Base-by-base conservation (phyloP, 2,329 filamentous ascomycete genomes). In the Trichoderma cornu-damae region DNA sequence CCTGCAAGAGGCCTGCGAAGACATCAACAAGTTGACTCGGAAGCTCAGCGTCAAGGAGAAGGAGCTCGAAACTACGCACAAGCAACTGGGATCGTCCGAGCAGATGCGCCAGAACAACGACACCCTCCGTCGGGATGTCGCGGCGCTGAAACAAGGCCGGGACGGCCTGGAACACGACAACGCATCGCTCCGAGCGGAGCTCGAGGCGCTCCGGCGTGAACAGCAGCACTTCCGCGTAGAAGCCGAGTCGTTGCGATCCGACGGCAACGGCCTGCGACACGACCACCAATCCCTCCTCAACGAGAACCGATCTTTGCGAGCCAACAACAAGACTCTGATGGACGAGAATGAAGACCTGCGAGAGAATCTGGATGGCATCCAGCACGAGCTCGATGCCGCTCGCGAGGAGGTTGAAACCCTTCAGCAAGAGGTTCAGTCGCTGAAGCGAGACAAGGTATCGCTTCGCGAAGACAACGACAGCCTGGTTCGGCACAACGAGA, bases 1-100 rank as follows among this genome's bases (percentile, higher is more conserved):
- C 64, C 75, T 86, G 5, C 80, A 81, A 26, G 77, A 83, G 50
- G 84, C 84, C 4, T 85, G 81, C 38, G 76, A 79, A 46, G 82
- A 80, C 32, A 80, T 82, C 62, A 81, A 77, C 62, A 76, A 77
- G 59, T 71, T 77, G 24, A 77, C 75, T 34, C 69, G 72, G 18
- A 75, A 75, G 62, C 64, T 77, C 14, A 74, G 70, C 50, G 64
- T 66, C 20, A 73, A 71, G 54, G 71, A 75, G 56, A 75, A 72
- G 60, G 74, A 77, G 56, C 62, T 78, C 7, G 72, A 74, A 46
- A 72, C 70, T 14, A 73, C 73, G 0, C 74, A 75, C 30, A 72
- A 69, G 48, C 72, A 73, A 61, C 67, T 76, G 1, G 74, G 75
- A 57, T 70, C 71, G 4, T 72, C 73, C 2, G 69, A 73, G 22